Percentiles rank a stretch among this genome's conserved stretches.
These are phyloP conservation scores for Podospora didyma DNA, from an alignment of 495 filamentous ascomycete genomes.

Conservation along the genomic window DNA sequence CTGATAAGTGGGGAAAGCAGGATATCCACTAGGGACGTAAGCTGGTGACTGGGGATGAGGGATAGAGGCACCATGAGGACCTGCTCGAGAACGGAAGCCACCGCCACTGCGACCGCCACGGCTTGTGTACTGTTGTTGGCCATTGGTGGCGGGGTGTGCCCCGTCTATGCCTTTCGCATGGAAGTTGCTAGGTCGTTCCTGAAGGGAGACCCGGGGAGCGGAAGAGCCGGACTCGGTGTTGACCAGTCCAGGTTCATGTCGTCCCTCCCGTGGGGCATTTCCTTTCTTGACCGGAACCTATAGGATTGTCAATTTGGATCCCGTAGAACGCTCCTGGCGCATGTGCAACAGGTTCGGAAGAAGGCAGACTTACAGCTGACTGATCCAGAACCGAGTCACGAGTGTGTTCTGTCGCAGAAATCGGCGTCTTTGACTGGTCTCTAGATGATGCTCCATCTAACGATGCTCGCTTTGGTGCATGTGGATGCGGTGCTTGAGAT, in stretches of 20 bases:
- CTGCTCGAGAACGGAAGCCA: conserved; percentile 35
- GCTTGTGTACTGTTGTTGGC: conserved; percentile 22
- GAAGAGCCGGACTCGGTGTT: conserved; percentile 14
- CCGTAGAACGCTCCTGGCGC: not conserved
- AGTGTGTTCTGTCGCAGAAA: conserved; percentile 34
- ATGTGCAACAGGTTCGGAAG: not conserved
- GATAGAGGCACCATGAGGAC: conserved; percentile 15
- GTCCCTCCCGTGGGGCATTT: conserved; percentile 17
- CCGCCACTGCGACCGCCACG: conserved; percentile 40
- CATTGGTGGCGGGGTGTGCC: conserved; percentile 13
- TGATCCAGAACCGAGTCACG: conserved; percentile 20
- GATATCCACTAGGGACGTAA: conserved; percentile 21
- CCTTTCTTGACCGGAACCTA: conserved; percentile 20
- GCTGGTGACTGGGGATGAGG: conserved; percentile 12
- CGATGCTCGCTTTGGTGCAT: conserved; percentile 42
- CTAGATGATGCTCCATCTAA: conserved; percentile 38
- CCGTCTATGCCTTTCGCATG: conserved; percentile 18
- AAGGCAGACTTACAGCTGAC: conserved; percentile 23
- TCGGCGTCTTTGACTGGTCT: conserved; percentile 39
- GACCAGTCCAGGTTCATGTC: conserved; percentile 16
- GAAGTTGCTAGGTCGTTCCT: conserved; percentile 17
- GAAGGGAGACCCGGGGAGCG: conserved; percentile 1
- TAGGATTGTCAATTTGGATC: not conserved
- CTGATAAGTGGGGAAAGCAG: conserved; percentile 15
- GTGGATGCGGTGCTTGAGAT: conserved; percentile 21